These are phyloP conservation scores for Xylariales sp. DNA, from an alignment of 2,329 filamentous ascomycete species.

Conservation along the genomic window DNA sequence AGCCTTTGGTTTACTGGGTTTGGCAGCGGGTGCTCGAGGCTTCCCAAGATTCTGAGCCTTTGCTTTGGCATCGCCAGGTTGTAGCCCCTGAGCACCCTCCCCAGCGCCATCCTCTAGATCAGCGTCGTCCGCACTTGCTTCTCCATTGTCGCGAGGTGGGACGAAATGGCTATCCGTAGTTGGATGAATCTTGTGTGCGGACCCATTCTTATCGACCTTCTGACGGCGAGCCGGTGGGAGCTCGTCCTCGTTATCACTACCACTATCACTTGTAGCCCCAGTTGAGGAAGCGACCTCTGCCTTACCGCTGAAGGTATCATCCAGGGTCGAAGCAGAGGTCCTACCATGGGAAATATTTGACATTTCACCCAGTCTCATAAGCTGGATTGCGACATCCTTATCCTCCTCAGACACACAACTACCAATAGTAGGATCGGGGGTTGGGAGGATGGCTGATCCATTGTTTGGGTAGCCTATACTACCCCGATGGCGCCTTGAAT, in stretches of 20 bases:
- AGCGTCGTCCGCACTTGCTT: conserved; percentile 69
- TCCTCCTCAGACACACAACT: conserved; percentile 97
- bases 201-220: conserved; percentile 61
- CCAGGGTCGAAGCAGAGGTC: conserved; percentile 90
- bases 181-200: conserved; percentile 60
- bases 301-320: conserved; percentile 91
- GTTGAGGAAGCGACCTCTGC: conserved; percentile 88
- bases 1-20: conserved; percentile 59
- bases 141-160: conserved; percentile 53
- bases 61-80: conserved; percentile 56
- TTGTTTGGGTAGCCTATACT: conserved; percentile 66
- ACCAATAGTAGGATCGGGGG: conserved; percentile 95
- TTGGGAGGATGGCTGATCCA: conserved; percentile 78
- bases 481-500: conserved; percentile 74
- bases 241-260: conserved; percentile 74
- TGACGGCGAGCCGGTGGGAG: conserved; percentile 69
- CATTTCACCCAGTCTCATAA: conserved; percentile 95
- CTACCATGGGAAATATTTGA: conserved; percentile 93
- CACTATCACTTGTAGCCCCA: conserved; percentile 83
- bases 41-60: conserved; percentile 56
- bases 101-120: conserved; percentile 61
- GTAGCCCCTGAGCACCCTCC: conserved; percentile 54
- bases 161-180: conserved; percentile 66
- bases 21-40: conserved; percentile 51
- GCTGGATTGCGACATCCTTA: conserved; percentile 92